Conservation (phyloP, 768 basidiomycete species). For the Boletus vinaceobasis region DNA sequence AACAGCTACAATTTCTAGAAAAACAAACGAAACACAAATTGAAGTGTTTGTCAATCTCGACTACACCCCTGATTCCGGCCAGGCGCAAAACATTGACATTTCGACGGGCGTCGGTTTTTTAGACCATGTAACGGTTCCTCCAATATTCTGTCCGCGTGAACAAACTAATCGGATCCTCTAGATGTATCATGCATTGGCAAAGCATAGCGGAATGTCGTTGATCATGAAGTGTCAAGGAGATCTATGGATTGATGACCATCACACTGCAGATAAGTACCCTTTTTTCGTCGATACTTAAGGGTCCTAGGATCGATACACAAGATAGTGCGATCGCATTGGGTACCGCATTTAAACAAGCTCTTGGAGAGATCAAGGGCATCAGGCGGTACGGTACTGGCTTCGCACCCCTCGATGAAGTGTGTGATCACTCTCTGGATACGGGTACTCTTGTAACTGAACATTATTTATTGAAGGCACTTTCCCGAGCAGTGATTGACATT, state of each 20-base stretch:
- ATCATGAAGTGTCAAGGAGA: slow-evolving; percentile 92
- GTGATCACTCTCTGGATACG: slow-evolving; percentile 1
- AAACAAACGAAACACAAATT: slow-evolving; percentile 90
- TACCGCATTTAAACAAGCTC: slow-evolving; percentile 88
- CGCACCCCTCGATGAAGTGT: slow-evolving; percentile 94
- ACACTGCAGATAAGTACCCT: slow-evolving; percentile 89
- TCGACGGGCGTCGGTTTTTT: slow-evolving; percentile 98
- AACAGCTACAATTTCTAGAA: slow-evolving; percentile 69
- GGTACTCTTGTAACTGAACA: background rate
- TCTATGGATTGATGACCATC: slow-evolving; percentile 97
- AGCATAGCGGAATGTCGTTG: slow-evolving; percentile 93
- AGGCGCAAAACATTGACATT: slow-evolving; percentile 73
- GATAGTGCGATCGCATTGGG: slow-evolving; percentile 86
- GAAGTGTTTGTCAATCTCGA: slow-evolving; percentile 82
- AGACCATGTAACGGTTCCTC: slow-evolving; percentile 71
- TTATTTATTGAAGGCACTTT: slow-evolving; percentile 67
- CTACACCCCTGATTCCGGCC: slow-evolving; percentile 58
- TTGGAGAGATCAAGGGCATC: slow-evolving; percentile 94
- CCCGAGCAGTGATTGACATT: slow-evolving; percentile 95
- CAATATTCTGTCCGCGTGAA: background rate
- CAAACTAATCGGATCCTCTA: slow-evolving; percentile 30
- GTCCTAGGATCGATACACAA: slow-evolving; percentile 46
- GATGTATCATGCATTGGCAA: slow-evolving; percentile 98
- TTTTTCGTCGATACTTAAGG: slow-evolving; percentile 11
- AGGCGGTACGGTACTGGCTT: slow-evolving; percentile 94